These are phyloP conservation scores for Yarrowia sp. DNA, from an alignment of 805 yeast genomes.

Conservation along the genomic window DNA sequence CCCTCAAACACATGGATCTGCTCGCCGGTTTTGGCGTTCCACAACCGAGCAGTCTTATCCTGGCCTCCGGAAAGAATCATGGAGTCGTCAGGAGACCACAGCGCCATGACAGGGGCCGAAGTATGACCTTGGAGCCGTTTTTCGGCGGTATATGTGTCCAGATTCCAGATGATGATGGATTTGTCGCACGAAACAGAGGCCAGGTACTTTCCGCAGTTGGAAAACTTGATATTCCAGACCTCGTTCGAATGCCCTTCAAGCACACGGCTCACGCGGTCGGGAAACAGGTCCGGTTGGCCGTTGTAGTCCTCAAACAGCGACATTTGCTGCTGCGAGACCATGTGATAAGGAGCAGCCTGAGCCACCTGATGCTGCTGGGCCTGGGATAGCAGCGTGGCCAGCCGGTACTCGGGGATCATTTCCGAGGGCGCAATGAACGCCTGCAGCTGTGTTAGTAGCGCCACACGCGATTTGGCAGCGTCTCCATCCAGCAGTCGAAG, in stretches of 20 bases:
- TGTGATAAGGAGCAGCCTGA: slow-evolving; percentile 45
- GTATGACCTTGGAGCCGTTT: slow-evolving; percentile 49
- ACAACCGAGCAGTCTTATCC: slow-evolving; percentile 72
- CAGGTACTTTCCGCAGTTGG: slow-evolving; percentile 74
- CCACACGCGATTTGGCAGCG: slow-evolving; percentile 54
- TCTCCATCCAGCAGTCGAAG: slow-evolving; percentile 43
- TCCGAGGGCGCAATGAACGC: slow-evolving; percentile 59
- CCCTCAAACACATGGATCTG: slow-evolving; percentile 43
- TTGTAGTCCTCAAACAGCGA: slow-evolving; percentile 47
- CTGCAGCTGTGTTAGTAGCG: slow-evolving; percentile 55
- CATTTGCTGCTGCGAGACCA: slow-evolving; percentile 39
- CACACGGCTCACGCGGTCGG: slow-evolving; percentile 54
- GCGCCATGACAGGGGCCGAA: slow-evolving; percentile 48
- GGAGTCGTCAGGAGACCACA: slow-evolving; percentile 77
- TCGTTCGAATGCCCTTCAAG: slow-evolving; percentile 67
- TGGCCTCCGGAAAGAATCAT: slow-evolving; percentile 73
- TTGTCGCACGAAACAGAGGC: slow-evolving; percentile 82
- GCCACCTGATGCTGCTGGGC: slow-evolving; percentile 58
- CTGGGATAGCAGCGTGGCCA: slow-evolving; percentile 60
- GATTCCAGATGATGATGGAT: slow-evolving; percentile 69
- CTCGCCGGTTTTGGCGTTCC: slow-evolving; percentile 61
- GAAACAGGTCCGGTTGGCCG: slow-evolving; percentile 45
- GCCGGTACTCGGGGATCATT: slow-evolving; percentile 60
- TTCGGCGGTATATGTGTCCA: slow-evolving; percentile 51
- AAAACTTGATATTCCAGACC: slow-evolving; percentile 83